These are phyloP conservation scores for Leccinum uliginosum DNA, from an alignment of 768 basidiomycete species.

Conservation along the genomic window DNA sequence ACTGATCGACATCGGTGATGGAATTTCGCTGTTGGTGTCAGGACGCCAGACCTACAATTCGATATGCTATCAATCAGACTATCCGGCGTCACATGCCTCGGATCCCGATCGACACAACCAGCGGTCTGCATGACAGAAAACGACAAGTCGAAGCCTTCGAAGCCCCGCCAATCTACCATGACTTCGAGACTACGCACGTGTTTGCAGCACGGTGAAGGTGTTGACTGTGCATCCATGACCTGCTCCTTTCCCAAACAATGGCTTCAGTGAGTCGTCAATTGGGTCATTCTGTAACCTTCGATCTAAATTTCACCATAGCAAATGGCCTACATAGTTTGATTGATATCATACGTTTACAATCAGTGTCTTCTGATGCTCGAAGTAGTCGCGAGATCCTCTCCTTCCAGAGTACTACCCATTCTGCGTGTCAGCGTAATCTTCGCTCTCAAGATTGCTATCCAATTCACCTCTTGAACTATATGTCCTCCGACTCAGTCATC, in stretches of 20 bases:
- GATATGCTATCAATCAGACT: no score
- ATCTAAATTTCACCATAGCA: constrained; percentile 29
- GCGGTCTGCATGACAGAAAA: no score
- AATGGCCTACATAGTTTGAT: constrained; percentile 45
- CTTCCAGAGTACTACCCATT: constrained; percentile 54
- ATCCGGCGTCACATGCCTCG: no score
- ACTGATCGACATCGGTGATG: no score
- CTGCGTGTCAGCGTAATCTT: constrained; percentile 36
- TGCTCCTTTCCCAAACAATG: constrained; percentile 39
- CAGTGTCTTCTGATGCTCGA: constrained; percentile 38
- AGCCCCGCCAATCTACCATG: no score
- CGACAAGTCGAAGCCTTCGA: no score
- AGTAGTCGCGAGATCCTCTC: constrained; percentile 38
- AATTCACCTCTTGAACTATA: constrained; percentile 38
- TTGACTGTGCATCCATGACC: neutral
- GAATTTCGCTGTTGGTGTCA: no score
- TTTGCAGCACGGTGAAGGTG: no score
- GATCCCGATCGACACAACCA: no score
- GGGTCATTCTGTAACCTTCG: fast-evolving
- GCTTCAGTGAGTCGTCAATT: constrained; percentile 29
- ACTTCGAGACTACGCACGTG: no score
- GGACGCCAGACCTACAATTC: no score
- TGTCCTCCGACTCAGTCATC: constrained; percentile 54
- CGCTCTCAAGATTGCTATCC: neutral
- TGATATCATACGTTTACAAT: constrained; percentile 45